These are phyloP conservation scores for Penicillium expansum DNA, from an alignment of 2,329 filamentous ascomycete genomes.

Conservation along the genomic window DNA sequence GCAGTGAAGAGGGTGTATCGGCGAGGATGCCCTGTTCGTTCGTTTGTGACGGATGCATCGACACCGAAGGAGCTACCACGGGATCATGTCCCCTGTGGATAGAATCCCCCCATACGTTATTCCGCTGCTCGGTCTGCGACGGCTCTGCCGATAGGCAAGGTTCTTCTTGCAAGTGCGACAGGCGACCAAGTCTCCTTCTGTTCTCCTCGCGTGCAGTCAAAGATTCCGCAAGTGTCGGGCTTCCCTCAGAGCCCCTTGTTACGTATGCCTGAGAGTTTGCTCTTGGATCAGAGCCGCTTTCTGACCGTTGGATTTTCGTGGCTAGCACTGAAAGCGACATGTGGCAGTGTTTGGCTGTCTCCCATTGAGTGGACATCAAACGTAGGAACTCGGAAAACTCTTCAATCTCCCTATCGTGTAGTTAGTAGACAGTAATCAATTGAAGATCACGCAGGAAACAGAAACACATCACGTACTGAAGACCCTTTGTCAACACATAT, in stretches of 20 bases:
- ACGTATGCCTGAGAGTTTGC: constrained; percentile 12
- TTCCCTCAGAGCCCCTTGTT: background rate
- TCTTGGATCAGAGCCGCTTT: too few species aligned
- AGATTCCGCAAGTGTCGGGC: background rate
- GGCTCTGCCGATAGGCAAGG: background rate
- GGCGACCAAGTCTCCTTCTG: background rate
- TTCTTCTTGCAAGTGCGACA: background rate
- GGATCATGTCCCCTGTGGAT: background rate
- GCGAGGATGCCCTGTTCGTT: background rate
- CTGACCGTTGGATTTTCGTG: constrained; percentile 30
- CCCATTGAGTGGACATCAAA: constrained; percentile 40
- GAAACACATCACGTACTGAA: constrained; percentile 23
- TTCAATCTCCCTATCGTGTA: constrained; percentile 33
- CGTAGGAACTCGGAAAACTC: constrained; percentile 33
- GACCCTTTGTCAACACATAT: constrained; percentile 36
- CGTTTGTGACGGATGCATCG: background rate
- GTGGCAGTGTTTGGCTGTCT: constrained; percentile 42
- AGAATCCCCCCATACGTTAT: background rate
- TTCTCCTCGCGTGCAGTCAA: constrained; percentile 1
- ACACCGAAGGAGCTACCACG: background rate
- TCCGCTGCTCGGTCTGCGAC: background rate
- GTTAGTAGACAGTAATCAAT: constrained; percentile 1
- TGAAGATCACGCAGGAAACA: background rate
- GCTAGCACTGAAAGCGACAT: constrained; percentile 36
- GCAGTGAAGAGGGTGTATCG: constrained; percentile 1